Percentiles rank a stretch among this genome's conserved stretches.
Conservation (phyloP, 495 filamentous ascomycete species). For the Thozetella sp. region DNA sequence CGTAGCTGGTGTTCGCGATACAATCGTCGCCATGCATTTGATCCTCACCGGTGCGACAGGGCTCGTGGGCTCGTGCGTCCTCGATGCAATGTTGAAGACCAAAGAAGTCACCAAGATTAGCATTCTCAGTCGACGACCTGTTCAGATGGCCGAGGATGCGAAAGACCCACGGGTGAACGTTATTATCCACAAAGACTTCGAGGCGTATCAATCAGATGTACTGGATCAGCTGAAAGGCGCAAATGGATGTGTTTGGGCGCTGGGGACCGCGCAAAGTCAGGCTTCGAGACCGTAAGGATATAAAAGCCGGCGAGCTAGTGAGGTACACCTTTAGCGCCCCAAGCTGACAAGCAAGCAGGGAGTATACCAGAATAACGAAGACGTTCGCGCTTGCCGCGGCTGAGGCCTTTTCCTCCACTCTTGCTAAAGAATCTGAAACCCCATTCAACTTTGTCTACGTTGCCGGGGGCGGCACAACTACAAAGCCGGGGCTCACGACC, state of each 20-base stretch:
- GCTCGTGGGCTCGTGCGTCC: slow-evolving; percentile 65
- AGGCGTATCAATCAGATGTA: slow-evolving; percentile 51
- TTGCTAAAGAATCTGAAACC: slow-evolving; percentile 30
- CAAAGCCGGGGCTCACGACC: slow-evolving; percentile 49
- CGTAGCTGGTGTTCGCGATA: background rate
- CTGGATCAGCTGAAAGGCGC: slow-evolving; percentile 64
- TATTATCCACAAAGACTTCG: slow-evolving; percentile 68
- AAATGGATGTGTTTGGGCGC: slow-evolving; percentile 70
- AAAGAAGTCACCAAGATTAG: slow-evolving; percentile 61
- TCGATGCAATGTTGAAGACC: slow-evolving; percentile 64
- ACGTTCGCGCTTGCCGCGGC: slow-evolving; percentile 64
- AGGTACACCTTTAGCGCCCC: background rate
- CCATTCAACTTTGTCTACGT: slow-evolving; percentile 73
- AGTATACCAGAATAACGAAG: slow-evolving; percentile 69
- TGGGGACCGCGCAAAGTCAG: slow-evolving; percentile 59
- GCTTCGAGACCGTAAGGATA: slow-evolving; percentile 60
- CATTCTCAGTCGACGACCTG: slow-evolving; percentile 66
- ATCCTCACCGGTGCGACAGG: slow-evolving; percentile 78
- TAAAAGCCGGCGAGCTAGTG: background rate
- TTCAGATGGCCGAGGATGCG: slow-evolving; percentile 62
- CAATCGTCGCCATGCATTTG: slow-evolving; percentile 57
- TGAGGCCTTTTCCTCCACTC: slow-evolving; percentile 52
- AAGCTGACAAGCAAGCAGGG: slow-evolving; percentile 31
- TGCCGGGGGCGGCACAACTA: slow-evolving; percentile 59
- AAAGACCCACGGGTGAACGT: slow-evolving; percentile 60